Evolutionary conservation across 192 early-diverging fungal genomes (phyloP).

Genomic region (Chytriomyces hyalinus): DNA sequence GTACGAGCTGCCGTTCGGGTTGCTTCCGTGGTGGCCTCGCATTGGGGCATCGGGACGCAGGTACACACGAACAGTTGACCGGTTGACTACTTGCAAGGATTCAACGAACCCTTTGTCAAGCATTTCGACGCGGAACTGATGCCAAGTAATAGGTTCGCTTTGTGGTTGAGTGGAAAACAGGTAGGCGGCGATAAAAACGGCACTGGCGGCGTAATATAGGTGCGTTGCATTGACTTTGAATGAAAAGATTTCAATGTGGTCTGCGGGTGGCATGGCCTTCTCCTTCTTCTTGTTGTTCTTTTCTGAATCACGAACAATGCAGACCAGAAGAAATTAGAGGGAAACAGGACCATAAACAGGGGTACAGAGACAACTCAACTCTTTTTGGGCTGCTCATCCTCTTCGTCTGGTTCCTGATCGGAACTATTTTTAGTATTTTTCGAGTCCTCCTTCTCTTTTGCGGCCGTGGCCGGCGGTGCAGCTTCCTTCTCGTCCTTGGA

Average conservation of each 20-base stretch:
- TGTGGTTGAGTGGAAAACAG: constrained; percentile 23
- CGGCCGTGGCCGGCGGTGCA: background rate
- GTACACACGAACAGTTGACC: constrained; percentile 80
- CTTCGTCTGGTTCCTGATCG: constrained; percentile 18
- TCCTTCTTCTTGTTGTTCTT: background rate
- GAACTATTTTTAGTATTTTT: constrained; percentile 4
- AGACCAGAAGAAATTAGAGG: background rate
- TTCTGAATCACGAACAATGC: background rate
- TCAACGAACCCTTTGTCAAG: constrained; percentile 91
- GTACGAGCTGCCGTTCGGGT: constrained; percentile 47
- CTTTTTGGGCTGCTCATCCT: constrained; percentile 16
- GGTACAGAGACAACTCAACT: background rate
- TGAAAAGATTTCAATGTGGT: constrained; percentile 30
- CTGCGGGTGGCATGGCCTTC: background rate
- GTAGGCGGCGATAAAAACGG: constrained; percentile 13
- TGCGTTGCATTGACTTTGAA: constrained; percentile 19
- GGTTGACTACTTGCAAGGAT: constrained; percentile 86
- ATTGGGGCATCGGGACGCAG: constrained; percentile 69
- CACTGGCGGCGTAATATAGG: constrained; percentile 15
- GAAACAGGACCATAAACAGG: background rate
- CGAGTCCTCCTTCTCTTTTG: background rate
- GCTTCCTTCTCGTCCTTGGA: background rate
- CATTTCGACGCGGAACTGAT: constrained; percentile 87
- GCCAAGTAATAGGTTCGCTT: constrained; percentile 81
- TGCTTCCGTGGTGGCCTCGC: constrained; percentile 8